Conservation (phyloP, 306 rosid genomes). For the Sphenostylis stenocarpa region DNA sequence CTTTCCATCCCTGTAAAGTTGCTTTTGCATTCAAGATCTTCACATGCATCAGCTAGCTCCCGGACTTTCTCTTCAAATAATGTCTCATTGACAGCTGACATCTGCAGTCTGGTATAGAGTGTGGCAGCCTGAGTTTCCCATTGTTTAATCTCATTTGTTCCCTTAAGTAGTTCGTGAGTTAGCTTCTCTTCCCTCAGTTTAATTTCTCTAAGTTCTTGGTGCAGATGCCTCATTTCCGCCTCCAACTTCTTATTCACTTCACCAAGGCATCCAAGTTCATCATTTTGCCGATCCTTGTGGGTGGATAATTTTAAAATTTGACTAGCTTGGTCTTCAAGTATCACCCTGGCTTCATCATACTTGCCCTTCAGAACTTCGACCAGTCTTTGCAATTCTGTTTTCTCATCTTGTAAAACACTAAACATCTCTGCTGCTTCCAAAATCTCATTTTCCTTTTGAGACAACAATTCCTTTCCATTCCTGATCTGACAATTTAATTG, state of each 20-base stretch:
- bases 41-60: conserved; percentile 57
- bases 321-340: conserved; percentile 52
- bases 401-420: conserved; percentile 48
- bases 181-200: conserved; percentile 51
- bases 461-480: conserved; percentile 45
- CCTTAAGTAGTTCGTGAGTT: conserved; percentile 45
- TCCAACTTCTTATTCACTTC: conserved; percentile 62
- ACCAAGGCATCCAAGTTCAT: conserved; percentile 43
- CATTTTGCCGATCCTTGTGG: conserved; percentile 44
- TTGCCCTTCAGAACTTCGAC: conserved; percentile 49
- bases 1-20: conserved; percentile 50
- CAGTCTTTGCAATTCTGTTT: conserved; percentile 51
- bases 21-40: conserved; percentile 57
- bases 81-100: conserved; percentile 59
- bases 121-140: conserved; percentile 62
- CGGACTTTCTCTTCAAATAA: conserved; percentile 68
- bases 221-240: conserved; percentile 41
- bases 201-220: conserved; percentile 45
- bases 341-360: conserved; percentile 51
- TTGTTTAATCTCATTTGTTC: conserved; percentile 51
- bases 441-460: conserved; percentile 58
- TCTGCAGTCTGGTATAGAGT: conserved; percentile 56
- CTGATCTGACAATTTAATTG: conserved; percentile 55
- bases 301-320: conserved; percentile 52
- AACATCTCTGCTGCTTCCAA: conserved; percentile 51